Percentiles rank a stretch among this genome's conserved stretches.
These are phyloP conservation scores for Mucor ambiguus DNA, from an alignment of 371 early-diverging fungal genomes.

Conservation along the genomic window DNA sequence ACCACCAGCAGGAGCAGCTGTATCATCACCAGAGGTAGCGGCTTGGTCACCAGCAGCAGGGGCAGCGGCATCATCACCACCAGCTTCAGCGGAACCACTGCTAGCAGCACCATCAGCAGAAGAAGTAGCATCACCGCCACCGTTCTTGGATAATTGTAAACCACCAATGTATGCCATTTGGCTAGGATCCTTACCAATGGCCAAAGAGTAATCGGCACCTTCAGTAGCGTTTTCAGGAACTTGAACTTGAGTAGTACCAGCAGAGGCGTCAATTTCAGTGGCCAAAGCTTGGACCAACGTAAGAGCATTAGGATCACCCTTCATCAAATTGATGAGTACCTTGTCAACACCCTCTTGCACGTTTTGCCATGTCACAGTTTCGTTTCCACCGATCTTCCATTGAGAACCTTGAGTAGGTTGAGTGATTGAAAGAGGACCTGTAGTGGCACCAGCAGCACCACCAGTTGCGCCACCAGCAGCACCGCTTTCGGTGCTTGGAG, in stretches of 20 bases:
- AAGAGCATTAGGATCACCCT: constrained; percentile 45
- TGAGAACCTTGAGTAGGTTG: constrained; percentile 37
- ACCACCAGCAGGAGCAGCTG: constrained; percentile 14
- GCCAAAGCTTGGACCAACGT: constrained; percentile 38
- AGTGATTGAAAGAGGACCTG: constrained; percentile 40
- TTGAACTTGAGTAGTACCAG: constrained; percentile 36
- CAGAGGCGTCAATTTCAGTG: constrained; percentile 34
- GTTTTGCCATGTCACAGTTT: constrained; percentile 49
- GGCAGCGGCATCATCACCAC: constrained; percentile 21
- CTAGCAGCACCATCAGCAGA: constrained; percentile 20
- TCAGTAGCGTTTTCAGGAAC: constrained; percentile 43
- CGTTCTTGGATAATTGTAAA: constrained; percentile 25
- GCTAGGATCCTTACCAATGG: constrained; percentile 32
- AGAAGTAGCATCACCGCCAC: constrained; percentile 9
- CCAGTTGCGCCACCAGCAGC: constrained; percentile 5
- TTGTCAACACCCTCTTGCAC: constrained; percentile 31
- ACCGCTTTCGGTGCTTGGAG: constrained; percentile 3
- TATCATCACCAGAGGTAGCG: constrained; percentile 26
- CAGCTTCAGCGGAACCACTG: constrained; percentile 5
- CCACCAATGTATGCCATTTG: constrained; percentile 49
- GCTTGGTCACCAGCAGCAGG: constrained; percentile 23
- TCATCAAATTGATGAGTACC: constrained; percentile 47
- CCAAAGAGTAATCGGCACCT: constrained; percentile 45
- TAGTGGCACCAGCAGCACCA: constrained; percentile 5
- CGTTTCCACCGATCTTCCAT: constrained; percentile 42